Evolutionary conservation across 768 basidiomycete genomes (phyloP), one percentile per base, ranked within the genome.

Genomic region (Kwoniella botswanensis): DNA sequence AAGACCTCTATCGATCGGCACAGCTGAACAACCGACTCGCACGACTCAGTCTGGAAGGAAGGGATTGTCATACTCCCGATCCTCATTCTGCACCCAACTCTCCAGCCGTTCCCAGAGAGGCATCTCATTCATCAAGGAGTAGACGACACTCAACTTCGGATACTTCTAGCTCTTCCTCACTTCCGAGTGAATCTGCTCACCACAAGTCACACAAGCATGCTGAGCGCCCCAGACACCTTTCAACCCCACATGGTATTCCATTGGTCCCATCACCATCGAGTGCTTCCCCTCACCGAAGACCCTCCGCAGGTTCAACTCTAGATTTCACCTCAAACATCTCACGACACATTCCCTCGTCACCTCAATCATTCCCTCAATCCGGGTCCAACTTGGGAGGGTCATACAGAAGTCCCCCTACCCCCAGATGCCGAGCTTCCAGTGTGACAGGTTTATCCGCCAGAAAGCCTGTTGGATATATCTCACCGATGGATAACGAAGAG

Each of bases 391-490:
- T 18, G 7, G 15, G 59, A 11, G 12, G 12, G 1, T 61, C 59
- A 61, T 2, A 43, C 22, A 61, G 11, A 26, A 18, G n/a, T n/a
- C 5, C 59, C 1, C 15, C 22, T 15, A 29, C 41, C n/a, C 12
- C 64, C n/a, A n/a, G 22, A 24, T 65, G 55, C 6, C 18, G 64
- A 26, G 55, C 11, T 17, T 17, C 44, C 15, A 15, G 26, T 26
- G 41, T 50, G 41, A 6, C 64, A 12, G n/a, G 35, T 5, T 18
- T 56, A 43, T 17, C 9, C 41, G 18, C 13, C 26, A 53, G 22
- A n/a, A 50, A 52, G n/a, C 54, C 68, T 17, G 21, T 22, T 9
- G 73, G 71, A n/a, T 74, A 77, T 43, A 44, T 77, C 15, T 71
- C 71, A 10, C 73, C 69, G 1, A n/a, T 66, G 21, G 52, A 26